A percentile compares a stretch with the other conserved stretches of the same genome.
These are phyloP conservation scores for Cadophora malorum DNA, from an alignment of 2,329 filamentous ascomycete species.

Conservation along the genomic window DNA sequence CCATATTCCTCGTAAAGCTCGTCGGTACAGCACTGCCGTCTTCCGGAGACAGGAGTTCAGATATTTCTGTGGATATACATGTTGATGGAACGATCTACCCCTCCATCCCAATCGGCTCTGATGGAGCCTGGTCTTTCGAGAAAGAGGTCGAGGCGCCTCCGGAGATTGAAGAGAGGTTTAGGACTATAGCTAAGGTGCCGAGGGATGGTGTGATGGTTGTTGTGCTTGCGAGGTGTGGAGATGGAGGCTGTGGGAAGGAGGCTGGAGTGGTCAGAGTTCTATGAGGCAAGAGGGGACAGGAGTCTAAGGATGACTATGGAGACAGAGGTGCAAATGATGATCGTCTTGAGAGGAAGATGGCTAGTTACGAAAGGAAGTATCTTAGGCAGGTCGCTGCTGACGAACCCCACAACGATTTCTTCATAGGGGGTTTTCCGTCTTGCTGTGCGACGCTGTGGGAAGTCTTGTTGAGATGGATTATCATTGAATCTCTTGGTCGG, in stretches of 20 bases:
- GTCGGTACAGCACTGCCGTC: not conserved
- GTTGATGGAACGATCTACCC: not conserved
- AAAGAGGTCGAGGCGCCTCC: not conserved
- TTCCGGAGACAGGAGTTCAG: not conserved
- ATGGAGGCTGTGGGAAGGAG: not conserved
- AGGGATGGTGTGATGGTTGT: not conserved
- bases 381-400: no score
- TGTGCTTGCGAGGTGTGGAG: not conserved
- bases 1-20: not conserved
- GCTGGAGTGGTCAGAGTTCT: not conserved
- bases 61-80: no score
- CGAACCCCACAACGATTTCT: no score
- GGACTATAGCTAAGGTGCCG: not conserved
- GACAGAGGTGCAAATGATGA: no score
- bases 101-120: not conserved
- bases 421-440: no score
- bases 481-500: no score
- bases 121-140: not conserved
- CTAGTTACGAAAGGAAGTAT: no score
- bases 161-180: not conserved
- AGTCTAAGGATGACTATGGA: no score
- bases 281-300: no score
- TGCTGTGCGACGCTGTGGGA: no score
- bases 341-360: no score
- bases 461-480: no score